A percentile compares a stretch with the other conserved stretches of the same genome.
Conservation (phyloP, 495 filamentous ascomycete genomes). For the Thozetella sp. region DNA sequence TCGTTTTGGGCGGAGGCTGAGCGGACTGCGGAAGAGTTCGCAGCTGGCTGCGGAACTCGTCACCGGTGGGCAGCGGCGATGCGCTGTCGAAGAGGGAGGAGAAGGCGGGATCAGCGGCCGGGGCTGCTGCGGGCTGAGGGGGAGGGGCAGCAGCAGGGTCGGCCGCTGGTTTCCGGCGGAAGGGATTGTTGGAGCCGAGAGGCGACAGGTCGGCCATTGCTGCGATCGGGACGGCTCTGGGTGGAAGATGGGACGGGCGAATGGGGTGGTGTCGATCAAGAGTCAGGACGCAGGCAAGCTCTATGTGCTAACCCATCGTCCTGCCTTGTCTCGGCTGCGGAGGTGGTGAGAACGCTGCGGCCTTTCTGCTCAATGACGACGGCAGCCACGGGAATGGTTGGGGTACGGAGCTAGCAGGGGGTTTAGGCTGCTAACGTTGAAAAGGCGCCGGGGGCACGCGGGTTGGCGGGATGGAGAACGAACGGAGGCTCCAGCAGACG, state of each 20-base stretch:
- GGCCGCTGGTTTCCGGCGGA: slow-evolving; percentile 36
- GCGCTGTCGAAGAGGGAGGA: slow-evolving; percentile 13
- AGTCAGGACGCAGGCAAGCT: neutral
- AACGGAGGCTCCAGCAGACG: neutral
- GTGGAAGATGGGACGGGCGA: neutral
- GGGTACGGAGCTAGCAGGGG: neutral
- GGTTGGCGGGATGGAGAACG: neutral
- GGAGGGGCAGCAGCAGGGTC: slow-evolving; percentile 12
- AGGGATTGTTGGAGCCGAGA: slow-evolving; percentile 48
- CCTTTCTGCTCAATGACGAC: neutral
- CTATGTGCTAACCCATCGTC: neutral
- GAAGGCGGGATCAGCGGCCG: slow-evolving; percentile 10
- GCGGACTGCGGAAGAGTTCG: slow-evolving; percentile 22
- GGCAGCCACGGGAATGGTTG: neutral
- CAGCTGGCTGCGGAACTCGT: slow-evolving; percentile 27
- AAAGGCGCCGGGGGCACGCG: neutral
- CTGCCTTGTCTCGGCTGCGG: neutral
- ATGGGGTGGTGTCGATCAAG: neutral
- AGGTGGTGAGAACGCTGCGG: neutral
- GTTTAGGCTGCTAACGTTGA: neutral
- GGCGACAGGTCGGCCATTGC: slow-evolving; percentile 30
- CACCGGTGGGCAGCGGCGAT: slow-evolving; percentile 22
- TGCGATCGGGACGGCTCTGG: neutral
- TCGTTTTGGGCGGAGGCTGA: slow-evolving; percentile 32
- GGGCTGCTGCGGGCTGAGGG: slow-evolving; percentile 11